These are phyloP conservation scores for Angomonas ambiguus DNA, from an alignment of 208 protist species.

Conservation along the genomic window DNA sequence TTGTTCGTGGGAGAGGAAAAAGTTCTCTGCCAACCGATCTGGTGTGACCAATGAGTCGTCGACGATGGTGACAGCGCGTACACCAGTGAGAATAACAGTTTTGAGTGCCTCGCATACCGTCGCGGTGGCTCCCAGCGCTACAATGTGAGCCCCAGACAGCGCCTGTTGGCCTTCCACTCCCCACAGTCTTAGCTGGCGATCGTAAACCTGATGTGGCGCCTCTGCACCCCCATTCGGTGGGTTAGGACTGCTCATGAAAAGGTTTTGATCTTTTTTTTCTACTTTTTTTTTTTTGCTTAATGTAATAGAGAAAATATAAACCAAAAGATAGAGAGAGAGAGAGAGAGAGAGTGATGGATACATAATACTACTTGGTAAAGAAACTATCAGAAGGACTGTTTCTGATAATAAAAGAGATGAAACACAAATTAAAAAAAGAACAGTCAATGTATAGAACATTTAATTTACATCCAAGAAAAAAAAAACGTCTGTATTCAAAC, in stretches of 20 bases:
- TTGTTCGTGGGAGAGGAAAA: slow-evolving; percentile 78
- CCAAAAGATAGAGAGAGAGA: too few species aligned
- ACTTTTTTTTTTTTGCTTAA: neutral
- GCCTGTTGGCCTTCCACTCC: slow-evolving; percentile 88
- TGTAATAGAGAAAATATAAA: too few species aligned
- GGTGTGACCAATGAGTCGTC: slow-evolving; percentile 79
- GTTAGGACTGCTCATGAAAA: too few species aligned
- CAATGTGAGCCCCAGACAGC: slow-evolving; percentile 81
- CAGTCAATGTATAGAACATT: neutral
- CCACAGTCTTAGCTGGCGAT: slow-evolving; percentile 94
- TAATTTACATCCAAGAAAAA: neutral
- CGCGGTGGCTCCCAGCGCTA: slow-evolving; percentile 90
- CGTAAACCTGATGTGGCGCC: slow-evolving; percentile 59
- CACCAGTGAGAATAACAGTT: slow-evolving; percentile 94
- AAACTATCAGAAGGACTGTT: too few species aligned
- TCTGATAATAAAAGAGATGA: slow-evolving; percentile 16
- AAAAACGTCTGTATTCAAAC: neutral
- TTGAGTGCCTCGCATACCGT: slow-evolving; percentile 93
- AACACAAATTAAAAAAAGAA: slow-evolving; percentile 18
- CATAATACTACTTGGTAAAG: too few species aligned
- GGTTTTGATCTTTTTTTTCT: slow-evolving; percentile 3
- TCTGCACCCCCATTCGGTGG: slow-evolving; percentile 14
- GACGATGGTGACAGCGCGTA: slow-evolving; percentile 92
- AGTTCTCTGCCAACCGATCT: slow-evolving; percentile 93
- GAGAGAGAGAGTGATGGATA: too few species aligned